Evolutionary conservation across 768 basidiomycete genomes (phyloP), one percentile per base, ranked within the genome.

Genomic region (Suillus bovinus): DNA sequence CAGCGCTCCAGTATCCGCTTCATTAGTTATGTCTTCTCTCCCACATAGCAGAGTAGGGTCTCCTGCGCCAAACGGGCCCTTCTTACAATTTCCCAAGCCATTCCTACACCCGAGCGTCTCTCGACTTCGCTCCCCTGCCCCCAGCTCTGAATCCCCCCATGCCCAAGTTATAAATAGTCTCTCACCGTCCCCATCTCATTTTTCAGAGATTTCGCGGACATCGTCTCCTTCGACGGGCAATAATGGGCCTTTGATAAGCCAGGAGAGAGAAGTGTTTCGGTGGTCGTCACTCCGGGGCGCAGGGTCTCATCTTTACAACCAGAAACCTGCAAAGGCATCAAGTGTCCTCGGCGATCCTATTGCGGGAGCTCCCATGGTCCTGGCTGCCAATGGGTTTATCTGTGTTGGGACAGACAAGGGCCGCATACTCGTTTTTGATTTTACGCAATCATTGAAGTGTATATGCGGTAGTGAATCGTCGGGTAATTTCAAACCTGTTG

Each of bases 341-440:
- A 78, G 84, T 42, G 70, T 92, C 1, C 79, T 91, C 29, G 90
- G 88, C 0, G 76, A 85, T 1, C 77, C 84, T 3, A 71, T 80
- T 20, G 68, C 81, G 16, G 93, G 92, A 1, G 77, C 76, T 1
- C 95, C 96, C 6, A 94, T 89, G 0, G 91, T 90, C 10, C 72
- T 98, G 61, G 86, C 90, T 11, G 90, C 91, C 14, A 93, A 92
- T 68, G 96, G 95, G 0, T 76, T 96, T 61, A 85, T 99, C 38
- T 97, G 94, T 66, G 78, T 98, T 8, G 97, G 97, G 17, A 95
- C 91, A 8, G 86, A 88, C 52, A 79, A 79, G 34, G 97, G 96
- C 14, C 86, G 82, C 69, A 81, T 91, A 47, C 81, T 86, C 54
- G 89, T 98, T 2, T 96, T 93, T 73, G 93, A 94, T 74, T 98